phyloP scores from a whole-genome alignment of 305 asterid genomes.

The Fraxinus latifolia region DNA sequence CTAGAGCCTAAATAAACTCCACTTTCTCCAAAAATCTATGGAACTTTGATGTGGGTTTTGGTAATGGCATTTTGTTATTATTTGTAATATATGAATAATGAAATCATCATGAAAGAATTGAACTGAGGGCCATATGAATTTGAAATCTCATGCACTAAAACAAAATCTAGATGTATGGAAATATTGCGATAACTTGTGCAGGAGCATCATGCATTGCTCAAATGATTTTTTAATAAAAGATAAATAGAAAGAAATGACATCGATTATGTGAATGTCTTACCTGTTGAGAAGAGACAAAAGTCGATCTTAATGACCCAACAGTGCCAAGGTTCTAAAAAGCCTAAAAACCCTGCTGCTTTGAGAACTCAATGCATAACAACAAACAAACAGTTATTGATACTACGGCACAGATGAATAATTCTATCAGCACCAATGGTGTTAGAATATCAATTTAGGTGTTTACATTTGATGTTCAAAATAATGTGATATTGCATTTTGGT shows the following conservation, averaged over 20 bases:
- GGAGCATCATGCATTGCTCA: no score
- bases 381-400: background rate
- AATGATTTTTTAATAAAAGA: no score
- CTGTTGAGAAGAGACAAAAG: no score
- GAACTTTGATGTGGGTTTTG: background rate
- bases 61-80: background rate
- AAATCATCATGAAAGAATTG: background rate
- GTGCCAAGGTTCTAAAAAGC: conserved; percentile 49
- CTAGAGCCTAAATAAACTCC: background rate
- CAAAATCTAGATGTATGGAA: background rate
- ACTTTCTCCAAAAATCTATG: background rate
- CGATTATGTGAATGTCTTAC: no score
- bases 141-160: background rate
- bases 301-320: no score
- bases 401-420: background rate
- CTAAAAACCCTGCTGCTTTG: conserved; percentile 80
- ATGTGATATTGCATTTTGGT: no score
- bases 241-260: no score
- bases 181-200: no score
- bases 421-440: no score
- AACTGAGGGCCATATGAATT: background rate
- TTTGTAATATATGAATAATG: background rate
- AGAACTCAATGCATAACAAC: conserved; percentile 71
- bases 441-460: no score
- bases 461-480: no score